Evolutionary conservation across 2,329 filamentous ascomycete genomes (phyloP).

Genomic region (Botrytis porri): DNA sequence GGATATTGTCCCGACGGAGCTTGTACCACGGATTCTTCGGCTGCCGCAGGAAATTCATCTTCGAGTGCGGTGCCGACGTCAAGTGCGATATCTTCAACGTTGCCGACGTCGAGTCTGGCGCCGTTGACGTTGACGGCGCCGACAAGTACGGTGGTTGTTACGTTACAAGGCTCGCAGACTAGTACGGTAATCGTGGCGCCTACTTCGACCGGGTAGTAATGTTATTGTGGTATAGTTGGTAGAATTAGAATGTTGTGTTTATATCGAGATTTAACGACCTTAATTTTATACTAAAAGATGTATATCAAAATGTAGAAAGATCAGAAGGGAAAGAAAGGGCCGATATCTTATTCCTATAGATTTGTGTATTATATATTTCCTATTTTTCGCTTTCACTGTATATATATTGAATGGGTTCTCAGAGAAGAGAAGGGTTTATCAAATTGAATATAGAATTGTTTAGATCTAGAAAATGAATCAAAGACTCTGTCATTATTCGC

Average conservation of each 20-base stretch:
- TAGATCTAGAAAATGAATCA: neutral
- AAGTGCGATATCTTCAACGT: neutral
- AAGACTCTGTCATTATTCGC: neutral
- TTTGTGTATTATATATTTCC: neutral
- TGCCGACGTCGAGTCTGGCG: neutral
- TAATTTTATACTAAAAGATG: neutral
- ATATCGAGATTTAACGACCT: neutral
- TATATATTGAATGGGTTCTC: neutral
- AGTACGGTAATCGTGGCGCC: neutral
- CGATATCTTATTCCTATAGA: neutral
- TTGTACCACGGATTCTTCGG: neutral
- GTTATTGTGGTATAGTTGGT: neutral
- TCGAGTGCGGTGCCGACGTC: neutral
- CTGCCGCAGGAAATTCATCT: neutral
- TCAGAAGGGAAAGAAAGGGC: too few species aligned
- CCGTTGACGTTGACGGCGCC: neutral
- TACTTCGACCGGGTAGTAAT: neutral
- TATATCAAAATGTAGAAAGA: neutral
- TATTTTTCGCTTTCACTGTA: neutral
- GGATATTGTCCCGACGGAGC: constrained; percentile 38
- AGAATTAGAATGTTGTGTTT: neutral
- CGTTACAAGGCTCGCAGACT: neutral
- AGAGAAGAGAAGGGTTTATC: neutral
- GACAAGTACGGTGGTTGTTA: constrained; percentile 14
- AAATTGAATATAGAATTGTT: neutral